Base-by-base conservation (phyloP, 2,329 filamentous ascomycete species). In the Xenoacremonium recifei region DNA sequence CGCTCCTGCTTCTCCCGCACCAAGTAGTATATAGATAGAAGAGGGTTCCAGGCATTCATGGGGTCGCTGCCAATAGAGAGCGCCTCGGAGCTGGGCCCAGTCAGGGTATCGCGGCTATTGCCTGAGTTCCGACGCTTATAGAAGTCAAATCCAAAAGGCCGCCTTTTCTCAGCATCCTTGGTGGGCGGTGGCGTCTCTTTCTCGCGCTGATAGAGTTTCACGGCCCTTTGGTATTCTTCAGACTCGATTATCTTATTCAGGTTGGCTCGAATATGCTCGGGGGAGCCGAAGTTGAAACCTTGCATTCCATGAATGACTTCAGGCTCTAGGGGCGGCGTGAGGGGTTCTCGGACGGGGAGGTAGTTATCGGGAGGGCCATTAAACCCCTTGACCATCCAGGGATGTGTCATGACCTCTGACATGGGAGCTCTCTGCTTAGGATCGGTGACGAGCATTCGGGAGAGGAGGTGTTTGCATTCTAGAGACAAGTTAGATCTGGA, bases 361-460 rank as follows among this genome's bases (percentile, higher is more conserved):
- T 87, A 89, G 58, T 96, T 99, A 48, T 97, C 93, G 1, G 91
- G 91, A 7, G 90, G 83, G 3, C 80, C 82, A 58, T 77, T 86
- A 64, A 90, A 97, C 7, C 92, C 91, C 65, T 97, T 97, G 37
- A 80, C 84, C 78, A 97, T 90, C 93, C 93, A 99, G 1, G 90
- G 88, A 61, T 99, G 93, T 57, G 75, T 87, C 83, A 97, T 87
- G 54, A 99, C 95, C 65, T 99, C 93, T 42, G 84, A 76, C 67
- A 99, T 82, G 30, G 82, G 91, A 32, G 92, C 89, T 50, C 93
- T 83, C 59, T 92, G 84, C 58, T 81, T 84, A 19, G 93, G 92
- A 55, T 97, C 92, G 4, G 93, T 97, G 16, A 96, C 91, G 35
- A 99, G 78, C 93, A 97, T 97, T 40, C 90, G 81, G 1, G 90